Evolutionary conservation across 1,139 yeast species (phyloP).

Genomic region (Candida tunisiensis): DNA sequence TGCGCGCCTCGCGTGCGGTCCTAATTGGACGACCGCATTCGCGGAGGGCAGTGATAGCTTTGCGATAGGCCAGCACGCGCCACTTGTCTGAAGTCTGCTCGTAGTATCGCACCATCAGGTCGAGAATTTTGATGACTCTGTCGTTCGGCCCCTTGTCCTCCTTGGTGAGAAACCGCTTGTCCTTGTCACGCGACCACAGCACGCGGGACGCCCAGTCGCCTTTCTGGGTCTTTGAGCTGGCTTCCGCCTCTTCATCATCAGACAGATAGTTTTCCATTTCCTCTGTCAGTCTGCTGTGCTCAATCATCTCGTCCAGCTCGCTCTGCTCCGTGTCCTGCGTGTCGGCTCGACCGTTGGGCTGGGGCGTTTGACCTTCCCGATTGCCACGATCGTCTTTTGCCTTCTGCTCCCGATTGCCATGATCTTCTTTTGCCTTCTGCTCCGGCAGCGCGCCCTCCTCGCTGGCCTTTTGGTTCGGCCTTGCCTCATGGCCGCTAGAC

Average conservation of each 20-base stretch:
- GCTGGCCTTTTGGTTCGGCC: no score
- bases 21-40: constrained; percentile 16
- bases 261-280: no score
- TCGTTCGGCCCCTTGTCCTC: constrained; percentile 17
- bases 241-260: constrained; percentile 1
- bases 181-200: constrained; percentile 2
- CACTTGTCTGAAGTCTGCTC: constrained; percentile 25
- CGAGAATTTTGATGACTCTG: constrained; percentile 20
- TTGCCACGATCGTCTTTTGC: not conserved
- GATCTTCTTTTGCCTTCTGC: no score
- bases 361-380: not conserved
- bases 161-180: not conserved
- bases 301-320: no score
- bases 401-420: not conserved
- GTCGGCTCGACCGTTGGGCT: not conserved
- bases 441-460: no score
- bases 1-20: constrained; percentile 25
- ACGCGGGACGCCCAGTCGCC: constrained; percentile 3
- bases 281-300: no score
- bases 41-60: constrained; percentile 26
- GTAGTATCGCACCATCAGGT: constrained; percentile 23
- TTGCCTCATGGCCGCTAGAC: no score
- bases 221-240: constrained; percentile 1
- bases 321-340: no score
- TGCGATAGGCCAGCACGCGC: constrained; percentile 29